phyloP scores from a whole-genome alignment of 805 yeast species.

The Tetrapisispora namnaoensis region DNA sequence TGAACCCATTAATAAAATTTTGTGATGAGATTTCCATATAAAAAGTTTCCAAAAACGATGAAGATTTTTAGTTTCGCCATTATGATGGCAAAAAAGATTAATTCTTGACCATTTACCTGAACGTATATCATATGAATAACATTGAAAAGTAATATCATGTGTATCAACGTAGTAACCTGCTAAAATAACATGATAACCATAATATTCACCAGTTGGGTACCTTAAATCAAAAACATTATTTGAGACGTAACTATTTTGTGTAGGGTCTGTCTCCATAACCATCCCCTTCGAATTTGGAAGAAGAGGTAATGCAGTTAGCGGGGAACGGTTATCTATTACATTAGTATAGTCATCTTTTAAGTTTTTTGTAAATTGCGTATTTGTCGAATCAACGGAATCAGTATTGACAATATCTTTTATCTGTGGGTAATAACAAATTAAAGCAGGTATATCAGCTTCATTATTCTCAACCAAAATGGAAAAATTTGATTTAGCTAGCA shows the following conservation, averaged over 20 bases:
- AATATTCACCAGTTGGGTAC: constrained; percentile 51
- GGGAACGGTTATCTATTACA: constrained; percentile 8
- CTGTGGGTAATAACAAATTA: neutral
- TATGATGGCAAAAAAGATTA: constrained; percentile 43
- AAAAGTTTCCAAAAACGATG: constrained; percentile 60
- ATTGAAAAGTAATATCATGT: constrained; percentile 16
- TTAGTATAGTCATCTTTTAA: constrained; percentile 1
- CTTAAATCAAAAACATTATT: constrained; percentile 32
- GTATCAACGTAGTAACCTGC: constrained; percentile 48
- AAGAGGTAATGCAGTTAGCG: constrained; percentile 30
- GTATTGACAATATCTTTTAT: constrained; percentile 5
- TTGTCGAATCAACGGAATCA: constrained; percentile 6
- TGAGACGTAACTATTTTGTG: constrained; percentile 11
- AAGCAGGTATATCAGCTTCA: constrained; percentile 4
- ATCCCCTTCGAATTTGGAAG: constrained; percentile 26
- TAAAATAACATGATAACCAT: constrained; percentile 56
- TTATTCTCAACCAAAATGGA: constrained; percentile 17
- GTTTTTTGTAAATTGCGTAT: neutral
- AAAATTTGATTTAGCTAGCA: constrained; percentile 11
- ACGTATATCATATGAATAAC: constrained; percentile 26
- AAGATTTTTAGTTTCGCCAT: constrained; percentile 43
- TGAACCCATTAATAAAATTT: constrained; percentile 51
- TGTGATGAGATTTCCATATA: constrained; percentile 73
- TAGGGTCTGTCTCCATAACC: constrained; percentile 17
- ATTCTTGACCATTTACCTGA: constrained; percentile 51